Base-by-base conservation (phyloP, 345 rosid genomes). In the Eucalyptus cloeziana region DNA sequence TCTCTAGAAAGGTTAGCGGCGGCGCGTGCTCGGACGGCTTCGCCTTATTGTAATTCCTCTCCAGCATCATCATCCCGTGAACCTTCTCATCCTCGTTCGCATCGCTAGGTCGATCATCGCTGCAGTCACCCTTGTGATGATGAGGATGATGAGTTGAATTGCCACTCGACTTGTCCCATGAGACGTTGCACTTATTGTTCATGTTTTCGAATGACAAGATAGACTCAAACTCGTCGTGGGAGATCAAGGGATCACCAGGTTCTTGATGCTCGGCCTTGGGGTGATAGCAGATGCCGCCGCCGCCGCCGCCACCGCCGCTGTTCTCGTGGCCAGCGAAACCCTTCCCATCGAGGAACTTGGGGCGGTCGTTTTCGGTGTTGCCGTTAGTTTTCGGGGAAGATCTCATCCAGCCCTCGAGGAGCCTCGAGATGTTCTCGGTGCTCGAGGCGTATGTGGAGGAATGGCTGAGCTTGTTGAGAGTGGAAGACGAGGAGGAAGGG, bases 1-100 rank as follows among this genome's bases (percentile, higher is more conserved):
- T 98, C 96, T 98, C 99, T 89, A 98, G 97, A 92, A 94, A 94
- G 40, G 99, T 91, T 50, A 98, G 90, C 88, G 97, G 98, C 67
- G 97, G 98, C 86, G 89, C 52, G 83, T 76, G 58, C 89, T 86
- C 52, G 88, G 56, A 86, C 30, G 25, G 13, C 45, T 86, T 86
- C 3, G 64, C 80, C 50, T 69, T 88, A 69, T 88, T 89, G 13
- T 93, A 69, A 62, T 76, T 33, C 56, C 88, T 92, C 49, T 91
- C 88, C 56, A 90, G 91, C 87, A 89, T 91, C 89, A 87, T 89
- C 88, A 47, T 88, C 89, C 88, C 47, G 27, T 12, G 83, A 25
- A 87, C 89, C 86, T 87, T 87, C 62, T 69, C 85, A 12, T 69
- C 88, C 7, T 43, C 30, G 13, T 64, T 54, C n/a, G 58, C 83